Base-by-base conservation (phyloP, 208 protist species). In the Leishmania arabica region DNA sequence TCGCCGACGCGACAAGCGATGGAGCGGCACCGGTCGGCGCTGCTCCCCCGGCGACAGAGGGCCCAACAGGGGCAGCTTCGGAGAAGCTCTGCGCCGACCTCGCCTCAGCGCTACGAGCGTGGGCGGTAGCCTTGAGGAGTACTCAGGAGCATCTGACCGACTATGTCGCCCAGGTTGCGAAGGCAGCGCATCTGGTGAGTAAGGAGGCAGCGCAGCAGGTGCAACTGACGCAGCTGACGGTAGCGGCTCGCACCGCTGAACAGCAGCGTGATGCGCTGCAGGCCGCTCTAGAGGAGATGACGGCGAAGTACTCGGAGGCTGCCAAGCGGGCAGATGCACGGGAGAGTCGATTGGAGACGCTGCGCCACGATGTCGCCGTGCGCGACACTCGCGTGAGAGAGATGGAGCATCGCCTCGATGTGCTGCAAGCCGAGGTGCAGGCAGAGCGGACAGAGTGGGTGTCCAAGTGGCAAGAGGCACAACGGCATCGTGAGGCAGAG, bases 371-470 rank as follows among this genome's bases (percentile, higher is more conserved):
- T 40, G 19, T 81, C 40, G 54, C 62, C 17, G 64, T 24, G 37
- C 77, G 82, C 60, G 77, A 81, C 34, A 54, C 56, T 3, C 64
- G 51, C 27, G 15, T 75, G 11, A 54, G 69, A 66, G 77, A 81
- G 69, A 71, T 78, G 58, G 71, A 80, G 71, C 68, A 65, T 62
- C 77, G 77, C 4, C 62, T 85, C n/a, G 77, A 81, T 19, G 56
- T 47, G 70, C 72, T 40, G 37, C 80, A 70, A 19, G 78, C 86
- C 37, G 85, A 82, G 51, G 71, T 72, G 37, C 53, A 87, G 51
- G 87, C 81, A 47, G 87, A 88, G 74, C 75, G 78, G 66, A 66
- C 47, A 27, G 78, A 84, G 76, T 85, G 82, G 82, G 31, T 69
- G 60, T 78, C 77, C 58, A 84, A 85, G 73, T 79, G 79, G 75